Conservation (phyloP, 345 rosid species). For the Salix suchowensis region DNA sequence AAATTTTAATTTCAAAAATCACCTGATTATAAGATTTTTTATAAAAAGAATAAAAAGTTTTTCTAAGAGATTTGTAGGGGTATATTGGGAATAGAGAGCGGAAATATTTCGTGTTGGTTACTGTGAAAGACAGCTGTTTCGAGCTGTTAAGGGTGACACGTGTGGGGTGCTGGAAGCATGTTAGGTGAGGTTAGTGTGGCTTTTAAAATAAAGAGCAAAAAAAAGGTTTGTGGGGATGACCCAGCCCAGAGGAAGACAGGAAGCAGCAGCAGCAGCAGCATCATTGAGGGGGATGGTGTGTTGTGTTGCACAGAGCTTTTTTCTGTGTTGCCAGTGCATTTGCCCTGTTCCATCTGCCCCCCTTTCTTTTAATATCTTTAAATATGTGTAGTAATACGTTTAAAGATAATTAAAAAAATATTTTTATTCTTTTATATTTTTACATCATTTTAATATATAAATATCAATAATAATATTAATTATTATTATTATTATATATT, state of each 20-base stretch:
- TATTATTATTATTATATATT: too few relatives aligned
- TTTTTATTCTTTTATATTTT: too few relatives aligned
- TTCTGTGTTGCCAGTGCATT: constrained; percentile 25
- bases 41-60: too few relatives aligned
- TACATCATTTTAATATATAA: too few relatives aligned
- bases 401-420: too few relatives aligned
- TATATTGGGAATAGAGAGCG: not conserved
- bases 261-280: not conserved
- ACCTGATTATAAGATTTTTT: too few relatives aligned
- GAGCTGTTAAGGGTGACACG: constrained; percentile 9
- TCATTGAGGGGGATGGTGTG: not conserved
- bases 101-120: not conserved
- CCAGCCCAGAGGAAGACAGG: not conserved
- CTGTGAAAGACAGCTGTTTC: not conserved
- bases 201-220: not conserved
- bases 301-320: not conserved
- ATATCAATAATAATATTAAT: too few relatives aligned
- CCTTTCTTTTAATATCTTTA: not conserved
- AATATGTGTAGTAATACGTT: too few relatives aligned
- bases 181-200: constrained; percentile 21
- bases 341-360: constrained; percentile 14
- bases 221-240: not conserved
- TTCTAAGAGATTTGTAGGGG: not conserved
- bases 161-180: not conserved
- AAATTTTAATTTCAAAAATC: too few relatives aligned